These are phyloP conservation scores for Lineolata rhizophorae DNA, from an alignment of 495 filamentous ascomycete species.

Conservation along the genomic window DNA sequence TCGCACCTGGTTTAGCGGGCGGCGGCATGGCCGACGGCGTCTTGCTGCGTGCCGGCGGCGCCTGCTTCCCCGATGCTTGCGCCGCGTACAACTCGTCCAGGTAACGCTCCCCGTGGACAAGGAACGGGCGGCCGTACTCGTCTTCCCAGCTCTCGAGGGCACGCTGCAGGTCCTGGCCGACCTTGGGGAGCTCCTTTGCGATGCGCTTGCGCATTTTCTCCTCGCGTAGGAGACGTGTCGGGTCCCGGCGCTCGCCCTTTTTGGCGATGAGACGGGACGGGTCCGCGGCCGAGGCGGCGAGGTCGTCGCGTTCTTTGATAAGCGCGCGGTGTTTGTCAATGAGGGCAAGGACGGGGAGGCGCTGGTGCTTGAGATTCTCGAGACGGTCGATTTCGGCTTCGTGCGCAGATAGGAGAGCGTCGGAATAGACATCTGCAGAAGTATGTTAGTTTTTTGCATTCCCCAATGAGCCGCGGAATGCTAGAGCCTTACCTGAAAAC, in stretches of 20 bases:
- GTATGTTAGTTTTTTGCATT: slow-evolving; percentile 6
- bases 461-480: background rate
- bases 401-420: slow-evolving; percentile 73
- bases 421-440: slow-evolving; percentile 46
- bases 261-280: slow-evolving; percentile 82
- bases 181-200: slow-evolving; percentile 80
- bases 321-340: slow-evolving; percentile 71
- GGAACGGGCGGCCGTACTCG: slow-evolving; percentile 78
- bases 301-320: slow-evolving; percentile 67
- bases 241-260: slow-evolving; percentile 80
- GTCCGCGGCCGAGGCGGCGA: slow-evolving; percentile 76
- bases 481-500: slow-evolving; percentile 43
- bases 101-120: slow-evolving; percentile 80
- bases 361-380: slow-evolving; percentile 67
- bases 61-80: slow-evolving; percentile 20
- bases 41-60: slow-evolving; percentile 50
- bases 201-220: slow-evolving; percentile 98
- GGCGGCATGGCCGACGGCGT: slow-evolving; percentile 46
- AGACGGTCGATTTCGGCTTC: slow-evolving; percentile 73
- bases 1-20: slow-evolving; percentile 5
- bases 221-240: slow-evolving; percentile 80
- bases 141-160: slow-evolving; percentile 76
- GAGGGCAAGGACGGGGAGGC: slow-evolving; percentile 57
- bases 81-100: slow-evolving; percentile 47
- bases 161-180: slow-evolving; percentile 62